Base-by-base conservation (phyloP, 2,329 filamentous ascomycete species). In the Fusarium longipes region DNA sequence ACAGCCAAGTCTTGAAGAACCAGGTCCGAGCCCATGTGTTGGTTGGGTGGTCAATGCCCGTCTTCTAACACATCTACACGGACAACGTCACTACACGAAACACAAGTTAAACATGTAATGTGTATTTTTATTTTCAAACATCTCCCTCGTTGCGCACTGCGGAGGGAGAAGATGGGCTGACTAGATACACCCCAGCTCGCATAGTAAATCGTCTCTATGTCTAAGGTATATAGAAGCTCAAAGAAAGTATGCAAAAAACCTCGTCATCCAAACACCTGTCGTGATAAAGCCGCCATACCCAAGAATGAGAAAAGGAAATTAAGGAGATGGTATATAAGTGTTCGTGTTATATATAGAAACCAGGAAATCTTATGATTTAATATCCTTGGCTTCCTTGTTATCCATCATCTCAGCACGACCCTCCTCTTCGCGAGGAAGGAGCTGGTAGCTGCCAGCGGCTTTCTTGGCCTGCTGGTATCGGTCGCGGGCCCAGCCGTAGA, bases 401-500 rank as follows among this genome's bases (percentile, higher is more conserved):
- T 70, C 65, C 11, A 32, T 42, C 51, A 52, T 47, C 14, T 66
- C 65, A n/a, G 60, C 42, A 18, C 58, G 48, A 17, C 64, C 54
- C 54, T 70, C 68, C 45, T 70, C 68, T 47, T 70, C 65, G 25
- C 56, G 57, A 25, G 68, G 56, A 20, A 73, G 54, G 17, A 72
- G 68, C 25, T 73, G 63, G 57, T 73, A 73, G 62, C 64, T 70
- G 30, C 65, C 67, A 20, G 69, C 57, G 18, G 64, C 49, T 68
- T 73, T 73, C 61, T 73, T 73, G 43, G 54, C 40, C 54, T 73
- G 70, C 30, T 65, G 60, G 53, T 70, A 71, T 32, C 70, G 70
- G 48, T 73, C 70, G 17, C 69, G 58, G 36, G 70, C 70, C 70
- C 70, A 73, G 29, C 70, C 70, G 62, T 73, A 73, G 32, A 73